Evolutionary conservation across 495 filamentous ascomycete genomes (phyloP), one percentile per base, ranked within the genome.

Genomic region (Hypoxylon fuscum): DNA sequence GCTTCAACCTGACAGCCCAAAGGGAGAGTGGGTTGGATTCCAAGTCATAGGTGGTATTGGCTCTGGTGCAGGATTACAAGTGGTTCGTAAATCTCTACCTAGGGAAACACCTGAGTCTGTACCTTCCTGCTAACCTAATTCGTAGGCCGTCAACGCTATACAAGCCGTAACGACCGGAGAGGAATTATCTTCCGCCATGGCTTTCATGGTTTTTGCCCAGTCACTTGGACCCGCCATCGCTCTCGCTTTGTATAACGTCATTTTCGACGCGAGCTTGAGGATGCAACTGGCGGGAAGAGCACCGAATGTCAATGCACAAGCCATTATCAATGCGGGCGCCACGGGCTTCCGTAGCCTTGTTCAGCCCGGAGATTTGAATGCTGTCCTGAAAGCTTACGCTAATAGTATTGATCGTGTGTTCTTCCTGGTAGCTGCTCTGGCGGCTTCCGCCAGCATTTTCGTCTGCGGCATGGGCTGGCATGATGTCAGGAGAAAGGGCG

Each of bases 11-110:
- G 38, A 58, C 5, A 82, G 79, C n/a, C 38, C 68, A 10, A 60
- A 64, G 1, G 72, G 68, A 18, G 71, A 79, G 73, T 87, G 83
- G 85, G 67, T 84, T 20, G 82, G 84, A 6, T 86, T 83, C 63
- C 83, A 86, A 58, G 77, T 85, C 27, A 63, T 88, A 3, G 72
- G 72, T 2, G 83, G 83, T 11, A 52, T 73, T 17, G 81, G 78
- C 7, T 75, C 74, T 42, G 82, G 82, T 12, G 50, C 66, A 0
- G 79, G 70, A 0, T 73, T 83, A 54, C 80, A 83, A 49, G 68
- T 81, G 43, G 78, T 62, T 27, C 9, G 55, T 41, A 31, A 31
- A 31, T 31, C 27, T 31, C n/a, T n/a, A n/a, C n/a, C 27, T 31
- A 31, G 27, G 27, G 27, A 31, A 31, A 31, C 4, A 31, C 10